Evolutionary conservation across 2,329 filamentous ascomycete species (phyloP).

Genomic region (Juglanconis juglandina): DNA sequence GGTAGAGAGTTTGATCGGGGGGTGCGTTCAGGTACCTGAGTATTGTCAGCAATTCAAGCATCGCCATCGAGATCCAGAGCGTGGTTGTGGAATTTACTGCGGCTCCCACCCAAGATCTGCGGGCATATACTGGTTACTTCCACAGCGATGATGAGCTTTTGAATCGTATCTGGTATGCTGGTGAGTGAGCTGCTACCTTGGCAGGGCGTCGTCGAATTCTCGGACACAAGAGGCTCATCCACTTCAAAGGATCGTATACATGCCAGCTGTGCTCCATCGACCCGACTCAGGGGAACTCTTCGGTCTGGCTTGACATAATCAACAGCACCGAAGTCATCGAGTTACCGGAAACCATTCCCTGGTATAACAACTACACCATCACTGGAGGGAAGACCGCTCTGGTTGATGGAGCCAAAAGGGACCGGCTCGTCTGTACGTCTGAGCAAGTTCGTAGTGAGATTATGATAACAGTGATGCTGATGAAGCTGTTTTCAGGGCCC

Average conservation of each 20-base stretch:
- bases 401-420: conserved; percentile 45
- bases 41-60: conserved; percentile 34
- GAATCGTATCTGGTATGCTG: conserved; percentile 36
- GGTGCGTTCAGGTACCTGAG: conserved; percentile 45
- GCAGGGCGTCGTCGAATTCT: too few species aligned
- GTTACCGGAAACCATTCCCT: conserved; percentile 8
- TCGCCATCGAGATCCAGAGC: conserved; percentile 32
- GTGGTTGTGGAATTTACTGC: conserved; percentile 42
- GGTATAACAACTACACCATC: conserved; percentile 27
- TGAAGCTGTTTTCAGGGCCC: conserved; percentile 40
- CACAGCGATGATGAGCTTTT: conserved; percentile 30
- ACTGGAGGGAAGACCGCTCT: conserved; percentile 27
- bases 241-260: conserved; percentile 22
- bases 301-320: conserved; percentile 10
- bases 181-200: conserved; percentile 1
- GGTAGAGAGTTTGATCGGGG: conserved; percentile 33
- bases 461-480: background rate
- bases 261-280: conserved; percentile 28
- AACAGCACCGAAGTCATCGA: conserved; percentile 10
- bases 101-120: conserved; percentile 26
- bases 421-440: conserved; percentile 39
- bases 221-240: background rate
- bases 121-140: conserved; percentile 27
- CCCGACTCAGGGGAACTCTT: conserved; percentile 3
- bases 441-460: background rate